Conservation (phyloP, 371 early-diverging fungal genomes). For the Lichtheimia ornata region DNA sequence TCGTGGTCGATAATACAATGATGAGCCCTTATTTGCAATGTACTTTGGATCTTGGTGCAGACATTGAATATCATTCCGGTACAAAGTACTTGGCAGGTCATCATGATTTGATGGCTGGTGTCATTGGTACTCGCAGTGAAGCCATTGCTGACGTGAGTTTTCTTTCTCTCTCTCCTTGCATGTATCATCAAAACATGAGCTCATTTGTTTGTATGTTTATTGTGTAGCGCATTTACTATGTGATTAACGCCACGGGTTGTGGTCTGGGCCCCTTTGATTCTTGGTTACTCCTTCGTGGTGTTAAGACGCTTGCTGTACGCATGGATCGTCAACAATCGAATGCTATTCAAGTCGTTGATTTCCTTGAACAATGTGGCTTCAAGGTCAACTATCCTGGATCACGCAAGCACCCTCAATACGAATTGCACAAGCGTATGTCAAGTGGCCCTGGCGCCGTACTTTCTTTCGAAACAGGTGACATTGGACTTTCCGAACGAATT, state of each 20-base stretch:
- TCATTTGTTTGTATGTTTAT: neutral
- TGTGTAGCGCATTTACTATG: constrained; percentile 65
- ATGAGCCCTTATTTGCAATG: constrained; percentile 89
- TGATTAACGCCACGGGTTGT: constrained; percentile 93
- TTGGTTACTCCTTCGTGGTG: constrained; percentile 84
- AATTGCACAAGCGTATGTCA: constrained; percentile 76
- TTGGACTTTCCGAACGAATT: constrained; percentile 78
- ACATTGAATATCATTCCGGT: constrained; percentile 85
- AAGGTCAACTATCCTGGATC: constrained; percentile 91
- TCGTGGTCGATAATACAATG: constrained; percentile 95
- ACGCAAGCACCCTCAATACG: constrained; percentile 84
- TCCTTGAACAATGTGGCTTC: constrained; percentile 76
- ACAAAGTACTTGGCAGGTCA: constrained; percentile 94
- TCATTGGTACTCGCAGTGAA: constrained; percentile 72
- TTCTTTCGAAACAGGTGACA: constrained; percentile 90
- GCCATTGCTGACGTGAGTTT: constrained; percentile 68
- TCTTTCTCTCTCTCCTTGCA: no score
- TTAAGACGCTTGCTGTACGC: constrained; percentile 87
- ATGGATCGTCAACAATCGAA: constrained; percentile 84
- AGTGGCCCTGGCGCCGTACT: constrained; percentile 94
- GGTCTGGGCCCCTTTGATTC: constrained; percentile 87
- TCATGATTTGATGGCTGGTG: constrained; percentile 92
- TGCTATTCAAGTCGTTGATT: constrained; percentile 78
- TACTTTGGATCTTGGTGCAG: constrained; percentile 86
- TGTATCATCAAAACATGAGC: no score